Base-by-base conservation (phyloP, 768 basidiomycete genomes). In the Guyanaporus albipodus region DNA sequence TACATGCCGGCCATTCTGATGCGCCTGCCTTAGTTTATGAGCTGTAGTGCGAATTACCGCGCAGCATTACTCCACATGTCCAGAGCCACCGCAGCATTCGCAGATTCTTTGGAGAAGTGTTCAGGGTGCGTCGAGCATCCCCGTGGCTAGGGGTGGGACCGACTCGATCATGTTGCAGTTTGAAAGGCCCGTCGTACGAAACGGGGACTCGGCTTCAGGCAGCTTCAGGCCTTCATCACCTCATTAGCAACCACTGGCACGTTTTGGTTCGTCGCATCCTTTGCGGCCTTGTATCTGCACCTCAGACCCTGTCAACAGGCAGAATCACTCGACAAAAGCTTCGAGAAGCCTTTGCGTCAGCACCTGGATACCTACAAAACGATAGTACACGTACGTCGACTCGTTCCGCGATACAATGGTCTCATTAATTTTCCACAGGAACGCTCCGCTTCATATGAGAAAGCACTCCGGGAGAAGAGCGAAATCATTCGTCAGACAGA, bases 181-280 rank as follows among this genome's bases (percentile, higher is more conserved):
- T 91, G 56, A 90, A 89, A 56, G 87, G 89, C 6, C 85, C 87
- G 18, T 74, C 77, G 26, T 88, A 90, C 60, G 88, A 91, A 61
- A 71, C 87, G 21, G 87, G 87, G 10, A 85, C 87, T 19, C 77
- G 88, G 49, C 70, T 95, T 36, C 88, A 91, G 59, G 91, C 89
- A 23, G 83, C 88, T 22, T 83, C 87, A 17, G 93, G 94, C 5
- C 70, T 97, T 35, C 91, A 95, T 65, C 88, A 94, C 65, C 78
- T 97, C 54, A 84, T 95, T 56, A 83, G 86, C 40, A 95, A 94
- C 63, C 90, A 94, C 55, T 92, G 89, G 79, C 90, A 92, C 65
- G 82, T 97, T 47, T 71, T 97, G 62, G 91, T 91, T 51, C 50
- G 83, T 74, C 44, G 32, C 23, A 29, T 48, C 29, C 19, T 35